A percentile compares a stretch with the other conserved stretches of the same genome.
Conservation (phyloP, 192 early-diverging fungal species). For the Dissophora ornata region DNA sequence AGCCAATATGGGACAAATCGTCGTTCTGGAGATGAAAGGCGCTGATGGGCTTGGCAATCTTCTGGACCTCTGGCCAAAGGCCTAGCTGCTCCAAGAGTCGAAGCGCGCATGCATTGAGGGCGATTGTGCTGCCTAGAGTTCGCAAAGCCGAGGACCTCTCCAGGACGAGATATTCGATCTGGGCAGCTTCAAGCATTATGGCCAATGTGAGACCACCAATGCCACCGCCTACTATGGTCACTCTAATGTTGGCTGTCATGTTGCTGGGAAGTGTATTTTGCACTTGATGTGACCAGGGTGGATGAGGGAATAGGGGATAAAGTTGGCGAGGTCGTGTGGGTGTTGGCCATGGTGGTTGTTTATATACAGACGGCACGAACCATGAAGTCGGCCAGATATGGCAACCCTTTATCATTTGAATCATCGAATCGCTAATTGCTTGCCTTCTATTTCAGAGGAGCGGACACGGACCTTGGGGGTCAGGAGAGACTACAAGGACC, state of each 20-base stretch:
- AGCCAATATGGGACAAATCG: conserved; percentile 18
- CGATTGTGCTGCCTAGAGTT: conserved; percentile 38
- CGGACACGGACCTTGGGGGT: no score
- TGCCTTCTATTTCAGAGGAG: no score
- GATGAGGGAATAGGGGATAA: no score
- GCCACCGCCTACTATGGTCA: conserved; percentile 42
- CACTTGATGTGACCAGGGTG: no score
- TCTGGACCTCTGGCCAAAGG: conserved; percentile 21
- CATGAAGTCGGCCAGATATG: no score
- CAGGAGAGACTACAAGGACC: no score
- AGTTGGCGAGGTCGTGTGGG: no score
- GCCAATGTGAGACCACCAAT: conserved; percentile 45
- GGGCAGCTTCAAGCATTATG: conserved; percentile 32
- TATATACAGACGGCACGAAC: no score
- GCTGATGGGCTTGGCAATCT: conserved; percentile 35
- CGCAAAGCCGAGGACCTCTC: conserved; percentile 22
- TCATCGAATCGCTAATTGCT: no score
- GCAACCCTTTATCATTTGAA: no score
- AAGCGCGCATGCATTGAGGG: conserved; percentile 28
- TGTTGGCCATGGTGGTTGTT: no score
- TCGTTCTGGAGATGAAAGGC: conserved; percentile 16
- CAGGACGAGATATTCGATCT: conserved; percentile 45
- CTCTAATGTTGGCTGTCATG: conserved; percentile 1
- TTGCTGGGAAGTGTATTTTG: no score
- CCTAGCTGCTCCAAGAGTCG: conserved; percentile 48